Evolutionary conservation across 352 stramenopile species (phyloP).

Genomic region (Phytophthora cactorum): DNA sequence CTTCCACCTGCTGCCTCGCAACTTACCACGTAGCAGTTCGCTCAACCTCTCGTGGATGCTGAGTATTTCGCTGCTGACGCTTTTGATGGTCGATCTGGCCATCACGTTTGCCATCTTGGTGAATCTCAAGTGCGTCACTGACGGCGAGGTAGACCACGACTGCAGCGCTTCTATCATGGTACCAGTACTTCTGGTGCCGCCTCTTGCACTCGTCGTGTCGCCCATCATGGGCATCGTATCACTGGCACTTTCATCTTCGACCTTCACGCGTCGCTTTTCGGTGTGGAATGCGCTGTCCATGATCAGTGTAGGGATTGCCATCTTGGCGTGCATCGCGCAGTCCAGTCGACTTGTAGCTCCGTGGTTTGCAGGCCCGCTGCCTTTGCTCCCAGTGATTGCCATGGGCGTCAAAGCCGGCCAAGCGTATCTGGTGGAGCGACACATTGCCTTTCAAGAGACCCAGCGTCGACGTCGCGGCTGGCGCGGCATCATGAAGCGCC

Average conservation of each 20-base stretch:
- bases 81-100: slow-evolving; percentile 81
- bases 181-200: slow-evolving; percentile 71
- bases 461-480: slow-evolving; percentile 74
- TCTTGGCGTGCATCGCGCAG: slow-evolving; percentile 66
- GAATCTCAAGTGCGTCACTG: slow-evolving; percentile 80
- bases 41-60: slow-evolving; percentile 74
- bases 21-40: slow-evolving; percentile 59
- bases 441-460: slow-evolving; percentile 84
- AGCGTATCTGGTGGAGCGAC: slow-evolving; percentile 72
- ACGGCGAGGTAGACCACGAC: slow-evolving; percentile 71
- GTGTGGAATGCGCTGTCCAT: slow-evolving; percentile 87
- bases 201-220: slow-evolving; percentile 71
- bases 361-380: slow-evolving; percentile 80
- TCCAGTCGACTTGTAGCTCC: slow-evolving; percentile 75
- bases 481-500: slow-evolving; percentile 85
- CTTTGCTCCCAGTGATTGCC: slow-evolving; percentile 69
- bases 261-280: slow-evolving; percentile 73
- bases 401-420: slow-evolving; percentile 74
- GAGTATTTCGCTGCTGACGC: slow-evolving; percentile 60
- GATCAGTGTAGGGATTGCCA: slow-evolving; percentile 71
- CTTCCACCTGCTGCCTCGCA: slow-evolving; percentile 58
- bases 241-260: slow-evolving; percentile 70
- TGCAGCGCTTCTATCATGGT: slow-evolving; percentile 80
- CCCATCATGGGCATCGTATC: slow-evolving; percentile 81
- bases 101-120: slow-evolving; percentile 83